These are phyloP conservation scores for Mariannaea elegans DNA, from an alignment of 2,329 filamentous ascomycete species.

Conservation along the genomic window DNA sequence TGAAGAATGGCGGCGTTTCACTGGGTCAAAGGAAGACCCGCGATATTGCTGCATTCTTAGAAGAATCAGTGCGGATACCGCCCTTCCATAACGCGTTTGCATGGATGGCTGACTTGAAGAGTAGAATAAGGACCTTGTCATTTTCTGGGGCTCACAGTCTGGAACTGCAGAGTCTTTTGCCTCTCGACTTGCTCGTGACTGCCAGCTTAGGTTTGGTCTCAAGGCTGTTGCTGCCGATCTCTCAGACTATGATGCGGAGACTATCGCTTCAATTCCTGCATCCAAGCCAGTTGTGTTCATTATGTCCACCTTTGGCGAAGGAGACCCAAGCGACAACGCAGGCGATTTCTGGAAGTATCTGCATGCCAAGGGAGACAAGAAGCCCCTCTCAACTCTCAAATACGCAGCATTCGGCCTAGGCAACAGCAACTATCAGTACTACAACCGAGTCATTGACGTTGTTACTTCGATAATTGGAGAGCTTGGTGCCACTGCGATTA, in stretches of 20 bases:
- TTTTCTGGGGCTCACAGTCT: slow-evolving; percentile 95
- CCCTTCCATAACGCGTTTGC: no score
- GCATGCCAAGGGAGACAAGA: slow-evolving; percentile 17
- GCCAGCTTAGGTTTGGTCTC: slow-evolving; percentile 84
- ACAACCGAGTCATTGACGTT: slow-evolving; percentile 47
- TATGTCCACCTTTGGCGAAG: slow-evolving; percentile 51
- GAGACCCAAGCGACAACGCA: slow-evolving; percentile 51
- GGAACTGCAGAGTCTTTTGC: slow-evolving; percentile 94
- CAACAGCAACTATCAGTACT: slow-evolving; percentile 50
- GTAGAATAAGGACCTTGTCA: slow-evolving; percentile 60
- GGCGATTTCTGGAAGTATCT: slow-evolving; percentile 42
- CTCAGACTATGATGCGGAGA: slow-evolving; percentile 56
- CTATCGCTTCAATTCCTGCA: slow-evolving; percentile 39
- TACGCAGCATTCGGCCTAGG: slow-evolving; percentile 50
- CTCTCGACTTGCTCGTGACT: slow-evolving; percentile 86
- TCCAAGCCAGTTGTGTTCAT: slow-evolving; percentile 46
- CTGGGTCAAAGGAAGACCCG: slow-evolving; percentile 49
- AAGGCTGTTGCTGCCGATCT: slow-evolving; percentile 81
- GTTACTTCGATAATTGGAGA: slow-evolving; percentile 34
- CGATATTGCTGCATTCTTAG: slow-evolving; percentile 51
- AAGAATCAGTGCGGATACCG: no score
- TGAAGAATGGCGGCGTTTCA: slow-evolving; percentile 45
- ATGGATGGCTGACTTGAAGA: no score
- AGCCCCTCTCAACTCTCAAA: slow-evolving; percentile 32
- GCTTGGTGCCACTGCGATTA: slow-evolving; percentile 40